Evolutionary conservation across 163 green algal species (phyloP), one percentile per base, ranked within the genome.

Genomic region (Scenedesmus sp.): DNA sequence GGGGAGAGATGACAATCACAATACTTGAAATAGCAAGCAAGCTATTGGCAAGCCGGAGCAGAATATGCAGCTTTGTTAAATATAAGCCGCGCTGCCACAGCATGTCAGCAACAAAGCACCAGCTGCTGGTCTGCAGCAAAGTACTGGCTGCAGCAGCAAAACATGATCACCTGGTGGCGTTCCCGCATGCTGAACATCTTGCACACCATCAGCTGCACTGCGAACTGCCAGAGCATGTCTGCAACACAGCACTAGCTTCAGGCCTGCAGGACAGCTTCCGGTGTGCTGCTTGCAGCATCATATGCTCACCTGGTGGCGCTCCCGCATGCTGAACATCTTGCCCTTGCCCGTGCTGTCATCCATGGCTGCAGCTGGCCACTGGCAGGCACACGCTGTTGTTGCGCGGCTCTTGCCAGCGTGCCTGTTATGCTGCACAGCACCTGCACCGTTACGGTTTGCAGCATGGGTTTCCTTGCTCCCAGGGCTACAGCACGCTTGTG

Each of bases 281-380:
- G 10, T 23, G 3, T 59, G 20, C 6, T 84, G 1, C 23, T 13
- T 23, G 34, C 76, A 59, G 34, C 34, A 10, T 1, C 62, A 3
- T 54, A 23, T 82, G 15, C 23, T 86, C 20, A 84, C 46, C 16
- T 15, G 52, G 46, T 59, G 76, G 70, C 20, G 70, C 70, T 79
- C 70, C 10, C 84, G 60, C 84, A 81, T 89, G 62, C 55, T 91
- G 55, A 84, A 74, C 16, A 64, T 70, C 70, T 59, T 85, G 70
- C 20, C 55, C 74, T 91, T 91, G 73, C 87, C 87, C 57, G 87
- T 91, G 23, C 70, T 91, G 73, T 86, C 87, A 64, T 85, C 73
- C 56, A 91, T 86, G 84, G 70, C 70, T 79, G 70, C 70, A 52
- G 70, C 70, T 79, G 70, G 23, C 20, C 70, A 79, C 70, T 52